Conservation (phyloP, 2,329 filamentous ascomycete genomes). For the Nigrospora oryzae region DNA sequence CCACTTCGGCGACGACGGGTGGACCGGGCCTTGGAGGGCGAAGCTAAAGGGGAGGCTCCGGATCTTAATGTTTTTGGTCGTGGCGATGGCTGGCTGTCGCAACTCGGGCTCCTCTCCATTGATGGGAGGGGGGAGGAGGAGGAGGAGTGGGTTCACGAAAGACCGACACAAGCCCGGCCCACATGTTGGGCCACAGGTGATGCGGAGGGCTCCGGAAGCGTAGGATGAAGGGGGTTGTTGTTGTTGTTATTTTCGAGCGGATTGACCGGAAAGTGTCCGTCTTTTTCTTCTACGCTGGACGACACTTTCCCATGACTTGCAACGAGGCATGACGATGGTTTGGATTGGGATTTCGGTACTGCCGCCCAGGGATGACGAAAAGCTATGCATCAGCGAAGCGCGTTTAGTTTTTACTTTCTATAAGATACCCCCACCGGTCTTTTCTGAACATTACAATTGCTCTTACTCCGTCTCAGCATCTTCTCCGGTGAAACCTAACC, state of each 20-base stretch:
- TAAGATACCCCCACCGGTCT: too few species aligned
- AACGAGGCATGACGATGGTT: conserved; percentile 1
- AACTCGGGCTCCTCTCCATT: not conserved
- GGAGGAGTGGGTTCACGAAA: not conserved
- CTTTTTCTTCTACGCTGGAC: not conserved
- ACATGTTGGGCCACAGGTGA: not conserved
- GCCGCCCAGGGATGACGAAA: too few species aligned
- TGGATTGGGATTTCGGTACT: too few species aligned
- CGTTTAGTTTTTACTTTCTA: too few species aligned
- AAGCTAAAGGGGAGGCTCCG: conserved; percentile 2
- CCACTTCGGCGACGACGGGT: too few species aligned
- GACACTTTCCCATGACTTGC: not conserved
- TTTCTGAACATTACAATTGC: too few species aligned
- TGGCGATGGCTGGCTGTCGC: conserved; percentile 8
- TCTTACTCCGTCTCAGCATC: too few species aligned
- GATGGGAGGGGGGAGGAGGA: not conserved
- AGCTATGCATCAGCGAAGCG: too few species aligned
- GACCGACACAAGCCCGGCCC: not conserved
- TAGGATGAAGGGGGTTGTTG: conserved; percentile 1
- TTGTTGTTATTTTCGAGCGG: not conserved
- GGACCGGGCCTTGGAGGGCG: too few species aligned
- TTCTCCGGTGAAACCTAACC: too few species aligned
- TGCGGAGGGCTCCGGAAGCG: conserved; percentile 15
- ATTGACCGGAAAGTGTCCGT: not conserved
- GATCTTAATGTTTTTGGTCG: conserved; percentile 3